Evolutionary conservation across 176 grass and related monocot genomes (phyloP).

Genomic region (Juncus effusus): DNA sequence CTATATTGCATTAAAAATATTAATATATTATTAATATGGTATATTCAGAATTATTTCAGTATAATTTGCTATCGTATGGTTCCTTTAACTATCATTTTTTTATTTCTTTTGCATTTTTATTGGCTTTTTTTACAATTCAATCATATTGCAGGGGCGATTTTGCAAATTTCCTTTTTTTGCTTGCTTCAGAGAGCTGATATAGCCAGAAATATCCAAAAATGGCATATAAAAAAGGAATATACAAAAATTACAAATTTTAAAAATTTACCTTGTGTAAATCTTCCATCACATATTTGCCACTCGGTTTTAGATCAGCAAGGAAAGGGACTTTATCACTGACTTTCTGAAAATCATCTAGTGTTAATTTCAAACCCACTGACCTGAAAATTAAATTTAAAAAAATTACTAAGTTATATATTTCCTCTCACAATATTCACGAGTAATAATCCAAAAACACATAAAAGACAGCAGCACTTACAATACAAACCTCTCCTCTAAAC

Average conservation of each 20-base stretch:
- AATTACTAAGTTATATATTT: no score
- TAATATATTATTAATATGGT: not conserved
- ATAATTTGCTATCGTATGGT: no score
- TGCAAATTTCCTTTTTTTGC: no score
- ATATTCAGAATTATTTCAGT: no score
- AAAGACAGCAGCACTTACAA: no score
- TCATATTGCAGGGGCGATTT: not conserved
- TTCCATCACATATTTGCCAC: slow-evolving; percentile 99
- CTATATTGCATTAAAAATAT: slow-evolving; percentile 29
- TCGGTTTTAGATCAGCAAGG: slow-evolving; percentile 96
- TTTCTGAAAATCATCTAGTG: slow-evolving; percentile 98
- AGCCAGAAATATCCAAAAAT: not conserved
- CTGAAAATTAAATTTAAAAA: slow-evolving; percentile 39
- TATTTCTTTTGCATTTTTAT: no score
- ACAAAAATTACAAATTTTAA: slow-evolving; percentile 25
- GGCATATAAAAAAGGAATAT: not conserved
- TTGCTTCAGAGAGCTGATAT: slow-evolving; percentile 1
- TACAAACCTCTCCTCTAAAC: no score
- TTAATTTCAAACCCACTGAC: slow-evolving; percentile 83
- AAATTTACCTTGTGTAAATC: slow-evolving; percentile 86
- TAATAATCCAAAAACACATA: no score
- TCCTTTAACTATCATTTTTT: no score
- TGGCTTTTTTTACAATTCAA: not conserved
- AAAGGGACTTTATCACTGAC: slow-evolving; percentile 93
- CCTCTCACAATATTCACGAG: no score